Conservation (phyloP, 305 asterid genomes). For the Rubia peregrina region DNA sequence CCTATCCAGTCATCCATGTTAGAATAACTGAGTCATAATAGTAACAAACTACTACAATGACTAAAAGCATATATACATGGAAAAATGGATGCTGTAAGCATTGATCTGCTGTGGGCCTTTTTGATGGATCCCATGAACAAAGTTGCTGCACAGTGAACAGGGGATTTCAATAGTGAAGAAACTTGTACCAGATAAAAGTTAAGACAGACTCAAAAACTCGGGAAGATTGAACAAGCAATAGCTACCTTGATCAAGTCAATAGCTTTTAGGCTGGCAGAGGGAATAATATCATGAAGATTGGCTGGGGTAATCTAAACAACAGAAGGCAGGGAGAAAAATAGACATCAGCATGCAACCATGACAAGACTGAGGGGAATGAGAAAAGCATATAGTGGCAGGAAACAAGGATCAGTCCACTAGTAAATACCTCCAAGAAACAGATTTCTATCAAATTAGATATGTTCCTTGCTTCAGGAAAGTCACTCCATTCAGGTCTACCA, state of each 20-base stretch:
- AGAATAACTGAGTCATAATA: constrained; percentile 20
- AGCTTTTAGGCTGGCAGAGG: constrained; percentile 82
- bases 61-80: constrained; percentile 40
- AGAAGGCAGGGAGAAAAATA: constrained; percentile 15
- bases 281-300: constrained; percentile 61
- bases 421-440: constrained; percentile 55
- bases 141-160: constrained; percentile 56
- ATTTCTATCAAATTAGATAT: constrained; percentile 52
- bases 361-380: background rate
- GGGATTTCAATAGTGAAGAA: constrained; percentile 10
- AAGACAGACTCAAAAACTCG: background rate
- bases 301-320: constrained; percentile 47
- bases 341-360: constrained; percentile 2
- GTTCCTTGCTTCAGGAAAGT: constrained; percentile 70
- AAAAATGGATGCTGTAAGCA: constrained; percentile 91
- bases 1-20: constrained; percentile 41
- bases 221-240: background rate
- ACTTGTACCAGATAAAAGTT: constrained; percentile 3
- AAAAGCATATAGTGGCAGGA: constrained; percentile 1
- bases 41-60: constrained; percentile 6
- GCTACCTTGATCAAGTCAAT: constrained; percentile 82
- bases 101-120: constrained; percentile 91
- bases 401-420: constrained; percentile 19
- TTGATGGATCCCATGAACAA: constrained; percentile 88
- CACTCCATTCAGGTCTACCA: constrained; percentile 79